Evolutionary conservation across 331 rosid species (phyloP).

Genomic region (Acacia pycnantha): DNA sequence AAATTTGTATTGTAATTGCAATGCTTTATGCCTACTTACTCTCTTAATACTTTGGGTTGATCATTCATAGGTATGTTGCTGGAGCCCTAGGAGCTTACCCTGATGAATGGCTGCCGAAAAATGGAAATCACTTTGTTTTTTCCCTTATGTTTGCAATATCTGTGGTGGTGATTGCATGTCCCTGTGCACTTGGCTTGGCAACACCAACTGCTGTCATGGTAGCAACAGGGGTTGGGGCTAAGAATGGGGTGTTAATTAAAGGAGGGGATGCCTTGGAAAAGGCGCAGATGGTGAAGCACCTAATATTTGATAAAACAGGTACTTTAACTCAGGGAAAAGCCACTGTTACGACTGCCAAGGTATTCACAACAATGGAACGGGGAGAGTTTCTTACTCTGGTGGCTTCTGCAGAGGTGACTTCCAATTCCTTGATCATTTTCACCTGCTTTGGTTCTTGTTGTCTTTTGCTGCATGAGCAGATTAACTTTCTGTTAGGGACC

Average conservation of each 20-base stretch:
- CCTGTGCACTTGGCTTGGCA: constrained; percentile 99
- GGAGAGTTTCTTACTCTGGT: constrained; percentile 93
- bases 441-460: neutral
- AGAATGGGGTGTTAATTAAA: constrained; percentile 90
- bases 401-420: constrained; percentile 93
- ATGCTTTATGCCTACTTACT: constrained; percentile 22
- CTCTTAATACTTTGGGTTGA: neutral
- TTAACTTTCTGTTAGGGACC: no score
- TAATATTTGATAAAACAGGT: constrained; percentile 97
- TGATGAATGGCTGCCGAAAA: constrained; percentile 76
- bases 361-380: constrained; percentile 74
- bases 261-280: constrained; percentile 99
- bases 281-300: constrained; percentile 83
- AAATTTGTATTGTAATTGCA: constrained; percentile 10
- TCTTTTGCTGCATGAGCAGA: neutral
- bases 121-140: constrained; percentile 89
- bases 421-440: constrained; percentile 23
- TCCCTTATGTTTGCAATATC: constrained; percentile 97
- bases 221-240: constrained; percentile 98
- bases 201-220: constrained; percentile 99
- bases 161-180: constrained; percentile 96
- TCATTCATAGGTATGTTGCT: constrained; percentile 64
- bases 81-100: constrained; percentile 87
- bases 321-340: constrained; percentile 99
- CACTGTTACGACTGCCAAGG: constrained; percentile 78